Percentiles rank a stretch among this genome's conserved stretches.
Conservation (phyloP, 1,284 basidiomycete genomes). For the Pseudomicrostroma phylloplanum region DNA sequence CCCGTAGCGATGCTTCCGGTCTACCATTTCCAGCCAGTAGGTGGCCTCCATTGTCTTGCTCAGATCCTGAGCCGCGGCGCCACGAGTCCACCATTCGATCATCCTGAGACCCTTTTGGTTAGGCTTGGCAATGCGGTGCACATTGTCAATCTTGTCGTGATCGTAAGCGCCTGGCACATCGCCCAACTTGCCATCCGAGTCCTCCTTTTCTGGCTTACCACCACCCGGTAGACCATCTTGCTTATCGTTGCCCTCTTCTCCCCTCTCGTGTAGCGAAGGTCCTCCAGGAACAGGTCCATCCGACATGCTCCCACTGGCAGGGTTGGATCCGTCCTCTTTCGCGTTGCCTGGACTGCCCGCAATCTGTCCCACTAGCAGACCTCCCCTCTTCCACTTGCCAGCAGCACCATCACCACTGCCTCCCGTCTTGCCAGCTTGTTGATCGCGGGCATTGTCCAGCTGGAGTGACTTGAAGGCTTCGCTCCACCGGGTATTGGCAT, state of each 20-base stretch:
- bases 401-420: constrained; percentile 14
- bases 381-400: constrained; percentile 34
- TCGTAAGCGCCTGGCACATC: constrained; percentile 36
- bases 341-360: constrained; percentile 16
- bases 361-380: constrained; percentile 33
- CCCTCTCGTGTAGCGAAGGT: constrained; percentile 15
- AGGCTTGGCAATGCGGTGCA: constrained; percentile 28
- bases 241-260: background rate
- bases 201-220: constrained; percentile 9
- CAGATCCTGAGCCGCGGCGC: constrained; percentile 33
- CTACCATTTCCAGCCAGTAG: constrained; percentile 43
- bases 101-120: constrained; percentile 27
- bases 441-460: constrained; percentile 22
- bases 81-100: constrained; percentile 38
- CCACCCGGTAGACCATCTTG: background rate
- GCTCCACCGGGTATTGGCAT: constrained; percentile 32
- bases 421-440: constrained; percentile 3
- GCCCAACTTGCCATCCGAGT: constrained; percentile 27
- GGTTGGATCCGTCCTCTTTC: constrained; percentile 17
- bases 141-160: constrained; percentile 39
- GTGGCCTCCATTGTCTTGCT: constrained; percentile 40
- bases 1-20: constrained; percentile 38
- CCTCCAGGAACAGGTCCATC: constrained; percentile 26
- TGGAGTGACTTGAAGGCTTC: constrained; percentile 30
- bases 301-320: constrained; percentile 12